Evolutionary conservation across 495 filamentous ascomycete genomes (phyloP), one percentile per base, ranked within the genome.

Genomic region (Penicillium macrosclerotiorum): DNA sequence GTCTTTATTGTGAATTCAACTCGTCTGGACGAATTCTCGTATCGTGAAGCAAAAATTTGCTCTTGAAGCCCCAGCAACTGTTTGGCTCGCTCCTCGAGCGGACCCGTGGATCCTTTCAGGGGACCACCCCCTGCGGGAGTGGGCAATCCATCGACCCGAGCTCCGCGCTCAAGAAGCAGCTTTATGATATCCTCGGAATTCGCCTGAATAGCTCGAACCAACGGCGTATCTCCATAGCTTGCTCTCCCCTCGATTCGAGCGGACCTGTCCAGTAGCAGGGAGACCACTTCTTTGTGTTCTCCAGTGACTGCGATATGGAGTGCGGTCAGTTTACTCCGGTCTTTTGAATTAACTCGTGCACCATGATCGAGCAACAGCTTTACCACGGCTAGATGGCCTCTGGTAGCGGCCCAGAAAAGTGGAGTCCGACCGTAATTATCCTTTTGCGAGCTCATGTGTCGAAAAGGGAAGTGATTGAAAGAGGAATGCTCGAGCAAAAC

Each of bases 291-390:
- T 37, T 35, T 55, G 55, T 63, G 46, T 41, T 59, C 26, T 39
- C 57, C 49, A 39, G 43, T 64, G 37, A 60, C 58, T 17, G 63
- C 63, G 12, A 59, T 43, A 46, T 57, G 54, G 13, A 64, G 55
- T 51, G 60, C 54, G 23, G 60, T 64, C 48, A 62, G 42, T 8
- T 8, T 52, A 44, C 45, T 49, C 42, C 50, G 47, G 52, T 66
- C 61, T 38, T 57, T 57, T 27, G 34, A 39, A 55, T 65, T 59
- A 36, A 65, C 43, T 51, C 45, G 33, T 22, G 62, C 60, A 45
- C 60, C 60, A 37, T 62, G 47, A 18, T 54, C 49, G 34, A 63
- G 47, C 51, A 65, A 45, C 35, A 64, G 30, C 35, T 63, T 48
- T 42, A 64, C 57, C 48, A 65, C 49, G 7, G 54, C 55, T 47